A percentile compares a stretch with the other conserved stretches of the same genome.
These are phyloP conservation scores for Trichoderma harzianum DNA, from an alignment of 2,329 filamentous ascomycete species.

Conservation along the genomic window DNA sequence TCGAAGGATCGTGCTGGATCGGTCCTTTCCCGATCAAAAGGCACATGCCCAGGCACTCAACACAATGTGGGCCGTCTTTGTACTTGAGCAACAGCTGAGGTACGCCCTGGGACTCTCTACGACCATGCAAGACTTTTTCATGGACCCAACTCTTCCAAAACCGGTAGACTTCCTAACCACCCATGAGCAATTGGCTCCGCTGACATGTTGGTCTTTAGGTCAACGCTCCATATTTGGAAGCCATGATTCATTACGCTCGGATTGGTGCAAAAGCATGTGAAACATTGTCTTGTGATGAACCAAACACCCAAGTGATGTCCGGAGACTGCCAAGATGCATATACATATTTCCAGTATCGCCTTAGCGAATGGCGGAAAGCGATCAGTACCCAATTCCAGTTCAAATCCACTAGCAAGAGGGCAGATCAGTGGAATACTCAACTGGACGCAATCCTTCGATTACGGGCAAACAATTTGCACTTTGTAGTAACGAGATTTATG, in stretches of 20 bases:
- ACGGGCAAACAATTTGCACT: background rate
- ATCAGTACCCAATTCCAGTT: background rate
- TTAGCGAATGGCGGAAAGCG: background rate
- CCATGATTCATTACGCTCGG: background rate
- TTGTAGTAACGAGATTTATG: background rate
- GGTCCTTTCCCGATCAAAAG: background rate
- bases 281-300: background rate
- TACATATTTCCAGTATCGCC: background rate
- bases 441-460: background rate
- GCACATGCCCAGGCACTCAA: background rate
- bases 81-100: background rate
- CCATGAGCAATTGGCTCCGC: background rate
- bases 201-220: background rate
- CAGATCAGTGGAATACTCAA: background rate
- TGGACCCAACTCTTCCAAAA: background rate
- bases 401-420: background rate
- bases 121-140: background rate
- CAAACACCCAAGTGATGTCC: background rate
- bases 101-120: background rate
- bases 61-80: background rate
- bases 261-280: background rate
- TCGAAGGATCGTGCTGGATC: background rate
- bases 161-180: background rate
- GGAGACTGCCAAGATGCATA: background rate
- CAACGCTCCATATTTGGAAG: background rate